Conservation (phyloP, 306 rosid species). For the Cercis canadensis region DNA sequence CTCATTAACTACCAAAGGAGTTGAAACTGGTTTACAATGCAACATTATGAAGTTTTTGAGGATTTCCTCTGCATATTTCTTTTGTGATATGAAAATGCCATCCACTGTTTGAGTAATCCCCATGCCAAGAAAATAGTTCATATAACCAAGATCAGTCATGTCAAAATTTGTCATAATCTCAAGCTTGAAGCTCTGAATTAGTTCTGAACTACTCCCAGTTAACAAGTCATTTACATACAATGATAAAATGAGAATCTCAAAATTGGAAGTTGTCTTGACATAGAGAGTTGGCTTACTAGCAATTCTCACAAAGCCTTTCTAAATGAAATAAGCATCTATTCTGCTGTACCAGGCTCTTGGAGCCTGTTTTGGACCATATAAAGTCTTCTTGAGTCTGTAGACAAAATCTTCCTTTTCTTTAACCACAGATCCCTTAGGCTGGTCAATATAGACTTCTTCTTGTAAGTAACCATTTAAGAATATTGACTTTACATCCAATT, state of each 20-base stretch:
- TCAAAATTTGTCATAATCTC: neutral
- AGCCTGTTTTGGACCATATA: neutral
- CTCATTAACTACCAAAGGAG: too few relatives aligned
- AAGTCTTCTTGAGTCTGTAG: neutral
- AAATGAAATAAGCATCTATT: neutral
- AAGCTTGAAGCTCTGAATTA: neutral
- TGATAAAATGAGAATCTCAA: too few relatives aligned
- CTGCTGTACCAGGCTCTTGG: neutral
- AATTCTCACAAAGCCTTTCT: neutral
- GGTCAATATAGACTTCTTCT: neutral
- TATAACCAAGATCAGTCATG: too few relatives aligned
- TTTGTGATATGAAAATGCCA: too few relatives aligned
- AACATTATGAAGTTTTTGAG: too few relatives aligned
- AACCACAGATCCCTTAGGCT: neutral
- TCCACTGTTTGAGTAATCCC: too few relatives aligned
- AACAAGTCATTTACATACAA: too few relatives aligned
- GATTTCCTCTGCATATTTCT: too few relatives aligned
- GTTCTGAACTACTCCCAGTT: neutral
- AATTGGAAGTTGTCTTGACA: neutral
- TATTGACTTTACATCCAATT: neutral
- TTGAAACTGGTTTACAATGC: too few relatives aligned
- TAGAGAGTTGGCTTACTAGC: neutral
- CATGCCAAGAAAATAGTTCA: too few relatives aligned
- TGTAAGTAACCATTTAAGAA: neutral
- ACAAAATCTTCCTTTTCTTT: neutral